phyloP scores from a whole-genome alignment of 352 stramenopile genomes.

The Phytophthora hibernalis region DNA sequence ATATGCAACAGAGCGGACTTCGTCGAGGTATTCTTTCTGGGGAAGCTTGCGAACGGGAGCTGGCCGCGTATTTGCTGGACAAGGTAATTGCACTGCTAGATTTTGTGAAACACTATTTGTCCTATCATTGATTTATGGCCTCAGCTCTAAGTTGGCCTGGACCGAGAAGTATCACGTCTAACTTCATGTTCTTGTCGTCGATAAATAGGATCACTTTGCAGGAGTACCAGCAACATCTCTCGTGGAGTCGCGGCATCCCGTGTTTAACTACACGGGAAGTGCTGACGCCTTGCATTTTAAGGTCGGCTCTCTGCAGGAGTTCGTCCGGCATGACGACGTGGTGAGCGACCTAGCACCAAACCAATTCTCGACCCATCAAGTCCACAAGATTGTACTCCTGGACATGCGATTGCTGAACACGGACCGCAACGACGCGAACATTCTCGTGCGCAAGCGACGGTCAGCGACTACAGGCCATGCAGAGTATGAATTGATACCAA shows the following conservation, averaged over 20 bases:
- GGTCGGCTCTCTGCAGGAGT: conserved; percentile 97
- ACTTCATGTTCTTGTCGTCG: conserved; percentile 40
- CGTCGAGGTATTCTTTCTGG: conserved; percentile 94
- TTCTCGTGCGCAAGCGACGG: conserved; percentile 92
- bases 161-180: background rate
- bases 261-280: conserved; percentile 77
- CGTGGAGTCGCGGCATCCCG: conserved; percentile 74
- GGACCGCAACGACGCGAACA: conserved; percentile 98
- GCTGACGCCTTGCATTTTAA: conserved; percentile 82
- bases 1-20: conserved; percentile 66
- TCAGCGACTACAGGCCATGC: conserved; percentile 50
- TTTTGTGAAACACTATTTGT: background rate
- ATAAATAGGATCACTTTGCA: conserved; percentile 82
- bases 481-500: conserved; percentile 97
- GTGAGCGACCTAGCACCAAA: conserved; percentile 94
- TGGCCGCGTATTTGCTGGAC: conserved; percentile 98
- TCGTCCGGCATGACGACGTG: conserved; percentile 94
- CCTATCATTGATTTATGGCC: too few relatives aligned
- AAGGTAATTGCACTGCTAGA: conserved; percentile 46
- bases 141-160: too few relatives aligned
- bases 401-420: conserved; percentile 99
- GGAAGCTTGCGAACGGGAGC: conserved; percentile 96
- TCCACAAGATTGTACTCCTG: conserved; percentile 99
- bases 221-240: conserved; percentile 83
- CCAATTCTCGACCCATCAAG: conserved; percentile 91